Percentiles rank a stretch among this genome's conserved stretches.
phyloP scores from a whole-genome alignment of 768 basidiomycete species.

The Pulveroboletus sp. region DNA sequence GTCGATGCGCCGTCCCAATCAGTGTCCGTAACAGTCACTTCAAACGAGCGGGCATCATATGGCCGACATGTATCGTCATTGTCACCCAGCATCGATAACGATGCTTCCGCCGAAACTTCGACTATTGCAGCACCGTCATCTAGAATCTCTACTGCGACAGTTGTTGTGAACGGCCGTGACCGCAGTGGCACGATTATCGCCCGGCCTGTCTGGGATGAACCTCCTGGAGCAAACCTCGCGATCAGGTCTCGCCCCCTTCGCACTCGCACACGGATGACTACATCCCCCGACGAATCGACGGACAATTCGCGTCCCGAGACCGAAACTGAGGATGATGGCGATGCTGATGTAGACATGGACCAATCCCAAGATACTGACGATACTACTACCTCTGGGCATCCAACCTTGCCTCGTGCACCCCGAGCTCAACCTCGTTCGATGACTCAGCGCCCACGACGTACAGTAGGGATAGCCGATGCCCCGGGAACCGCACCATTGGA shows the following conservation, averaged over 20 bases:
- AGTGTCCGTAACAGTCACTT: constrained; percentile 16
- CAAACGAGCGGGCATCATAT: constrained; percentile 16
- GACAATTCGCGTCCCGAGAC: constrained; percentile 62
- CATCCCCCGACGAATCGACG: constrained; percentile 41
- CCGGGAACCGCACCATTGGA: constrained; percentile 33
- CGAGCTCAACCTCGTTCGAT: constrained; percentile 29
- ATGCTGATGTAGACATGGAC: constrained; percentile 49
- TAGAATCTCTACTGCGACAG: constrained; percentile 57
- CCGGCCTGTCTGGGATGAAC: constrained; percentile 55
- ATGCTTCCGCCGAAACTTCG: constrained; percentile 60
- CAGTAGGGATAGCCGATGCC: constrained; percentile 45
- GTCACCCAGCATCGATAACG: constrained; percentile 48
- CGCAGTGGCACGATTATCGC: constrained; percentile 74
- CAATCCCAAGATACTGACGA: constrained; percentile 34
- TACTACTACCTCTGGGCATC: constrained; percentile 21
- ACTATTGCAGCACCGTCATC: constrained; percentile 56
- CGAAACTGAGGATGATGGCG: constrained; percentile 76
- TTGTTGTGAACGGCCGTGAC: constrained; percentile 56
- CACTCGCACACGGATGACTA: constrained; percentile 28
- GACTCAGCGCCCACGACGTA: constrained; percentile 35
- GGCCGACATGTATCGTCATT: constrained; percentile 19
- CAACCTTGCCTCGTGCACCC: constrained; percentile 30
- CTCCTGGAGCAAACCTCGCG: constrained; percentile 17
- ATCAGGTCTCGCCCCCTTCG: constrained; percentile 30
- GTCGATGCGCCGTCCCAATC: constrained; percentile 19